Evolutionary conservation across 2,329 filamentous ascomycete genomes (phyloP), one percentile per base, ranked within the genome.

Genomic region (Aspergillus pseudonomiae): DNA sequence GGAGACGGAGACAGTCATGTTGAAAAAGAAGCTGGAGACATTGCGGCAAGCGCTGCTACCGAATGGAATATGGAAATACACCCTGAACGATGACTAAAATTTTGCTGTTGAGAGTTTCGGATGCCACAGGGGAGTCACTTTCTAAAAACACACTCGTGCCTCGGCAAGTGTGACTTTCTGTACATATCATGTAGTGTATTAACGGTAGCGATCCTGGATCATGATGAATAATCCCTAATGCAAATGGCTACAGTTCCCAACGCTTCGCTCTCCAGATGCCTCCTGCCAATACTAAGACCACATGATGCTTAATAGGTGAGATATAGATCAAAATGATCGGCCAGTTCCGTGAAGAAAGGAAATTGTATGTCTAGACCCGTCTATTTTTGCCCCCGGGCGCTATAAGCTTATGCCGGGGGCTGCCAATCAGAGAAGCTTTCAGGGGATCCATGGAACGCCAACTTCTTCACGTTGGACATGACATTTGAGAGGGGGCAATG

Each of bases 61-160:
- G 24, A 26, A 55, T 43, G 58, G 50, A 21, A 60, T 60, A n/a
- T 60, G 58, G 58, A 60, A 46, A 21, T 60, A 55, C 39, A 60
- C 58, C 16, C 7, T 60, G 19, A 54, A 36, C 19, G 58, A 55
- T 11, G 34, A 36, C 32, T 55, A 52, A 52, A 32, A 21, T 2
- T n/a, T 14, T 11, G 21, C 24, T 6, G 10, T 48, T 48, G 24
- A 32, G 21, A n/a, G 16, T 32, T 32, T 32, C 14, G 6, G 24
- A 16, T 24, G 16, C 21, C 21, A 14, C 24, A 28, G 39, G 39
- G 24, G 21, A 28, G 28, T 19, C 21, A 26, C 7, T 26, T 21
- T 11, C 16, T 11, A 26, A 10, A 11, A 2, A 52, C 48, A 14
- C 28, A 11, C n/a, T 32, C 26, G 28, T n/a, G 30, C 48, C 26